A percentile compares a stretch with the other conserved stretches of the same genome.
phyloP scores from a whole-genome alignment of 768 basidiomycete species.

The Trametes coccinea region DNA sequence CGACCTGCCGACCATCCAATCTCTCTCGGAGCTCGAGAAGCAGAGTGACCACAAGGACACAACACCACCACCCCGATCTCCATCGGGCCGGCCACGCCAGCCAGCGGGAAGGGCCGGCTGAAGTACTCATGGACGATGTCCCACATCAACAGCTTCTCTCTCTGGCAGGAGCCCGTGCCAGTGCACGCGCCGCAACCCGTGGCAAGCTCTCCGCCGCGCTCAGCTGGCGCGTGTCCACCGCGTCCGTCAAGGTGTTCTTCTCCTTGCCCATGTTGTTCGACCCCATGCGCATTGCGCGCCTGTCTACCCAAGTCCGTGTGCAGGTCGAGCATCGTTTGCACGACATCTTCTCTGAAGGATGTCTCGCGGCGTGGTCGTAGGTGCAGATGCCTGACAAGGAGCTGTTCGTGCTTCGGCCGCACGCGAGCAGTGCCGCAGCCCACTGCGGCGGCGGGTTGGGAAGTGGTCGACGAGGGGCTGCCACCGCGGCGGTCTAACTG shows the following conservation, averaged over 20 bases:
- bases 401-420: slow-evolving; percentile 52
- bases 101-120: slow-evolving; percentile 1
- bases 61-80: not conserved
- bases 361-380: slow-evolving; percentile 65
- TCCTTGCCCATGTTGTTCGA: slow-evolving; percentile 51
- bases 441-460: not conserved
- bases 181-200: slow-evolving; percentile 22
- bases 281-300: slow-evolving; percentile 65
- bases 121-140: slow-evolving; percentile 16
- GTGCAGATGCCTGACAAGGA: slow-evolving; percentile 63
- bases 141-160: slow-evolving; percentile 23
- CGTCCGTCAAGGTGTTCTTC: slow-evolving; percentile 63
- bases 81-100: not conserved
- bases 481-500: slow-evolving; percentile 57
- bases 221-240: slow-evolving; percentile 59
- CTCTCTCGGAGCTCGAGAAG: slow-evolving; percentile 32
- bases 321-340: slow-evolving; percentile 76
- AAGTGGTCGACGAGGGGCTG: slow-evolving; percentile 44
- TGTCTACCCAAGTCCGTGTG: slow-evolving; percentile 61
- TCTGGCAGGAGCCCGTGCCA: slow-evolving; percentile 12
- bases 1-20: slow-evolving; percentile 35
- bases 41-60: slow-evolving; percentile 7
- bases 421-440: not conserved
- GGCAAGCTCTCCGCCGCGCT: slow-evolving; percentile 33
- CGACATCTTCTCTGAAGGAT: slow-evolving; percentile 79